Base-by-base conservation (phyloP, 2,329 filamentous ascomycete species). In the Colletotrichum agaves region DNA sequence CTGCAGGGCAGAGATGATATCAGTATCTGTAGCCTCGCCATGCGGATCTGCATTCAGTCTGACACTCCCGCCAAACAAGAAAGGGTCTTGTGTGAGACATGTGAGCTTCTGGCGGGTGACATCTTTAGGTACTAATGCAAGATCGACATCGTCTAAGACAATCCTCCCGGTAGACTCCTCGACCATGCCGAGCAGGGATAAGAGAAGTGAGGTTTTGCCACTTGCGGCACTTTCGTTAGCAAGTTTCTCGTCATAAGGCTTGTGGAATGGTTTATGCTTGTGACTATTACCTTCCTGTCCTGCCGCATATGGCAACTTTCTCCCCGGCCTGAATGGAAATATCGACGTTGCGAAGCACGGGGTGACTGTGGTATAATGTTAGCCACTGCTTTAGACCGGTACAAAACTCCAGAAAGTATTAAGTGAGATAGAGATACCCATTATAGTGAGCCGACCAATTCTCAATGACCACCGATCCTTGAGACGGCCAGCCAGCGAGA, bases 81-180 rank as follows among this genome's bases (percentile, higher is more conserved):
- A 82, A 0, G 83, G 78, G 53, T 87, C 84, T 75, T 88, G 85
- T 0, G 85, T 80, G 4, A 87, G 73, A 1, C 78, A 78, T 46
- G 81, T 80, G 15, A 87, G 74, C 5, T 73, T 69, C 0, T 69
- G 50, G 1, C 75, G 71, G 5, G 78, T 61, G 4, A 69, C 63
- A 17, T 74, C 66, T 10, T 73, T 72, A 1, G 71, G 67, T 3
- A 77, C 49, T 1, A 52, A 70, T 11, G 71, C 70, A 27, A 77
- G 69, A 53, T 84, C 79, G 1, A 84, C 61, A 2, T 76, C 79
- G 64, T 87, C 84, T 17, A 87, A 77, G 1, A 67, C 73, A 19
- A 87, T 83, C 13, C 59, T 75, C 2, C 83, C 82, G 0, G 74
- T 63, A 4, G 76, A 77, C 19, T 80, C 72, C 17, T 86, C 81